Percentiles rank a stretch among this genome's conserved stretches.
Evolutionary conservation across 2,329 filamentous ascomycete species (phyloP).

Genomic region (Verticillium longisporum): DNA sequence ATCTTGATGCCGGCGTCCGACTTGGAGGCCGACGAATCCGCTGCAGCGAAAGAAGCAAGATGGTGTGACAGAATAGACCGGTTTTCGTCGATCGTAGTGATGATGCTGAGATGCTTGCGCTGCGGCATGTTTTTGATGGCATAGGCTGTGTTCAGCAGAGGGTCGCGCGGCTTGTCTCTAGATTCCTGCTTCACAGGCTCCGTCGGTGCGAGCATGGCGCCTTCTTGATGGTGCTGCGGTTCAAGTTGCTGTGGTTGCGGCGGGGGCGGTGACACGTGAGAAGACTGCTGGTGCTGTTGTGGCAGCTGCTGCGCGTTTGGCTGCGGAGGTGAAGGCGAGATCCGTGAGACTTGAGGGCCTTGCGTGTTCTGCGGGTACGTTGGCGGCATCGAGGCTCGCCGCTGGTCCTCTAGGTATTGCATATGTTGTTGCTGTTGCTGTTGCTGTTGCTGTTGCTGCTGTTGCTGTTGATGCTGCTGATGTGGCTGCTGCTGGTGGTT

Average conservation of each 20-base stretch:
- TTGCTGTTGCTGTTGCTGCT: constrained; percentile 17
- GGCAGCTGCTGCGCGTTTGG: constrained; percentile 45
- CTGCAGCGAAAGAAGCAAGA: constrained; percentile 56
- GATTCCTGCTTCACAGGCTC: constrained; percentile 41
- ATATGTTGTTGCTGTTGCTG: constrained; percentile 46
- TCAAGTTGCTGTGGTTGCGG: constrained; percentile 33
- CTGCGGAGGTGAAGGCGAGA: constrained; percentile 55
- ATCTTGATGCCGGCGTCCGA: constrained; percentile 14
- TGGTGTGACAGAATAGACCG: constrained; percentile 83
- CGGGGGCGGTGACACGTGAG: constrained; percentile 46
- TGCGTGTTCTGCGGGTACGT: constrained; percentile 47
- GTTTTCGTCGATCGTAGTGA: constrained; percentile 93
- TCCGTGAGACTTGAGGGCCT: constrained; percentile 35
- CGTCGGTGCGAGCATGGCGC: constrained; percentile 42
- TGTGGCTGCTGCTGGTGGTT: constrained; percentile 19
- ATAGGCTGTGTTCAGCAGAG: constrained; percentile 41
- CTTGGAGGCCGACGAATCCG: constrained; percentile 32
- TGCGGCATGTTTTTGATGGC: constrained; percentile 60
- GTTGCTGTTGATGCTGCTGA: constrained; percentile 21
- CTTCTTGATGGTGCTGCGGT: constrained; percentile 31
- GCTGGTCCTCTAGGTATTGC: constrained; percentile 72
- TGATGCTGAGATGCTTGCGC: constrained; percentile 85
- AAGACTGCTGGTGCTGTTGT: constrained; percentile 38
- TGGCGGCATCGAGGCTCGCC: constrained; percentile 66
- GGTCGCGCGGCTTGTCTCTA: constrained; percentile 37